Percentiles rank a stretch among this genome's conserved stretches.
These are phyloP conservation scores for Meyerozyma carpophila DNA, from an alignment of 1,139 yeast genomes.

Conservation along the genomic window DNA sequence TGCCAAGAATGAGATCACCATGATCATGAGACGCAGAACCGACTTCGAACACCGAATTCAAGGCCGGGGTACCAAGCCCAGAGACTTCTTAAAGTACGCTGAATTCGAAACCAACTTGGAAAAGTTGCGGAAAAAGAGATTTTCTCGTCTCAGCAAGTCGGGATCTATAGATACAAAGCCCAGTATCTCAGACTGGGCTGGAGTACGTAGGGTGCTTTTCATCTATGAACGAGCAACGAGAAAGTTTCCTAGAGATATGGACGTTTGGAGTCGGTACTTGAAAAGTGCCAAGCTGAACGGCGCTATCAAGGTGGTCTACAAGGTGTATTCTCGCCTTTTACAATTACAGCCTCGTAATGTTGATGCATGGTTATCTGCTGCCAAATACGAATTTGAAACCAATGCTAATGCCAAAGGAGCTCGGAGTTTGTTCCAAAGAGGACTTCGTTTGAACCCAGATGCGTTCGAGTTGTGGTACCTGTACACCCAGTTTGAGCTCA, in stretches of 20 bases:
- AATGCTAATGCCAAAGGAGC: conserved; percentile 90
- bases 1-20: conserved; percentile 70
- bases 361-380: conserved; percentile 91
- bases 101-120: conserved; percentile 82
- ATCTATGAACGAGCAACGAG: conserved; percentile 80
- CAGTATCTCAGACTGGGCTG: conserved; percentile 83
- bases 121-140: conserved; percentile 68
- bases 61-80: conserved; percentile 75
- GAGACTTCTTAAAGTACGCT: conserved; percentile 74
- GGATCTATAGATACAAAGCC: conserved; percentile 47
- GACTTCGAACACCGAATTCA: conserved; percentile 90
- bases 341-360: conserved; percentile 89
- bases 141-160: conserved; percentile 52
- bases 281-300: conserved; percentile 68
- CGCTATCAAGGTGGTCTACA: conserved; percentile 75
- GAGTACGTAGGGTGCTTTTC: conserved; percentile 74
- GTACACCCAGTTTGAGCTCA: conserved; percentile 82
- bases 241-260: conserved; percentile 72
- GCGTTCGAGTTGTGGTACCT: conserved; percentile 72
- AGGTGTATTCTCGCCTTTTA: conserved; percentile 70
- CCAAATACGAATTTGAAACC: conserved; percentile 85
- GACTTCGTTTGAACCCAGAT: conserved; percentile 77
- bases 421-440: conserved; percentile 78
- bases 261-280: conserved; percentile 75
- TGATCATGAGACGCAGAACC: conserved; percentile 88